Evolutionary conservation across 345 rosid genomes (phyloP).

Genomic region (Raphanus sativus): DNA sequence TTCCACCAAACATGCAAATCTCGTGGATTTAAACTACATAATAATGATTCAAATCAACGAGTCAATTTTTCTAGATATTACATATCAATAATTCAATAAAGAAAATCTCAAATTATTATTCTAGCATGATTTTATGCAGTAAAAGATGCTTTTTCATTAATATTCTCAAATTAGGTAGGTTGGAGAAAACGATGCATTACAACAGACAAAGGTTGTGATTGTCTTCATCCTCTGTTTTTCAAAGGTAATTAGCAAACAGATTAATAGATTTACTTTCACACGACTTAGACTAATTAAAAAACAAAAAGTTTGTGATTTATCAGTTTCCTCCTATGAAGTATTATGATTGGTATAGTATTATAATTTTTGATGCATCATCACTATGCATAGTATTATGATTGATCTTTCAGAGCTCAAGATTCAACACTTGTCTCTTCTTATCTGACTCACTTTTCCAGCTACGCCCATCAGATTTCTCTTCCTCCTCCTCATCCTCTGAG

Average conservation of each 20-base stretch:
- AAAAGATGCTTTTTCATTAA: not conserved
- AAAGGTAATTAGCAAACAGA: not conserved
- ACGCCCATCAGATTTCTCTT: constrained; percentile 55
- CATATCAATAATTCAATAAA: constrained; percentile 15
- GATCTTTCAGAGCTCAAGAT: constrained; percentile 33
- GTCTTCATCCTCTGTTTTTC: constrained; percentile 8
- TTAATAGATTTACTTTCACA: not conserved
- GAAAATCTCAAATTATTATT: constrained; percentile 12
- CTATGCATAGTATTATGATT: constrained; percentile 20
- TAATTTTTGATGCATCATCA: constrained; percentile 14
- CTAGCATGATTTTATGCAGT: constrained; percentile 19
- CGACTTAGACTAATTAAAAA: not conserved
- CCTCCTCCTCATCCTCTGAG: constrained; percentile 41
- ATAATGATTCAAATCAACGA: not conserved
- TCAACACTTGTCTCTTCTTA: constrained; percentile 27
- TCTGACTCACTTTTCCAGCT: constrained; percentile 43
- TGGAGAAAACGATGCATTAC: constrained; percentile 11
- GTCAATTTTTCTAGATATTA: not conserved
- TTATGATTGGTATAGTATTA: not conserved
- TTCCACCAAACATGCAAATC: constrained; percentile 24
- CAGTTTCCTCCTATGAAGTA: not conserved
- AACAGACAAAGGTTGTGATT: not conserved
- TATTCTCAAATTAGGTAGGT: constrained; percentile 20
- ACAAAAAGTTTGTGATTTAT: constrained; percentile 12
- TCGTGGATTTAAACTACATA: not conserved